Percentiles rank a stretch among this genome's conserved stretches.
These are phyloP conservation scores for Lactuca sativa DNA, from an alignment of 129 eudicot genomes.

Conservation along the genomic window DNA sequence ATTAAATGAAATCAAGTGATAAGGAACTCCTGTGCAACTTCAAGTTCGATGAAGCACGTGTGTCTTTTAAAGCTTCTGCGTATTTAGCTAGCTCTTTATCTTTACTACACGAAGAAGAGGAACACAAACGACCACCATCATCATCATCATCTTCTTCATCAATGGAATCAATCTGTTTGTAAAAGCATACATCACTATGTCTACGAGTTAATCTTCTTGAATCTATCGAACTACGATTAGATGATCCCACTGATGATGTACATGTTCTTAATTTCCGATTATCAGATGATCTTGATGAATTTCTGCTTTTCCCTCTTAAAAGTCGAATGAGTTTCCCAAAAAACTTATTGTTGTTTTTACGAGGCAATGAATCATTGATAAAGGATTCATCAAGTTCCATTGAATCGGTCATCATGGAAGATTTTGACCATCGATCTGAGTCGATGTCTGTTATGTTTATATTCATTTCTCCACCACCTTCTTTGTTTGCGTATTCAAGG, in stretches of 20 bases:
- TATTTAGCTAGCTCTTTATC: conserved; percentile 56
- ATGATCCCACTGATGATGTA: conserved; percentile 36
- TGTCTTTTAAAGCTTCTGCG: conserved; percentile 55
- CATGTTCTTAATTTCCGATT: conserved; percentile 25
- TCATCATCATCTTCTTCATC: conserved; percentile 16
- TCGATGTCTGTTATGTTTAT: conserved; percentile 44
- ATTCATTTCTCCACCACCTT: conserved; percentile 49
- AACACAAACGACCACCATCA: conserved; percentile 6
- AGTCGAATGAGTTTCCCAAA: conserved; percentile 56
- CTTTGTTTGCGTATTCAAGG: conserved; percentile 72
- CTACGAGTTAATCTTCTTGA: conserved; percentile 33
- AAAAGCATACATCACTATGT: conserved; percentile 42
- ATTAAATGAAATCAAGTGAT: conserved; percentile 44
- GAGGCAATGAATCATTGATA: conserved; percentile 21
- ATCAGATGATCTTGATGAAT: conserved; percentile 36
- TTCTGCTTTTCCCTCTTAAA: conserved; percentile 44
- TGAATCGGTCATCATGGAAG: conserved; percentile 54
- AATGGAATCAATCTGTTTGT: conserved; percentile 29
- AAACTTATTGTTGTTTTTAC: conserved; percentile 41
- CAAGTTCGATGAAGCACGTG: conserved; percentile 21
- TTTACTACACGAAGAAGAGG: conserved; percentile 21
- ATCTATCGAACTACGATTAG: conserved; percentile 25
- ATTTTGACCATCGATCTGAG: conserved; percentile 64
- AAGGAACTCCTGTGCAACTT: conserved; percentile 50
- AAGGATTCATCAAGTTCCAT: conserved; percentile 50